Conservation (phyloP, 1,284 basidiomycete species). For the Lignosus rhinocerotis region DNA sequence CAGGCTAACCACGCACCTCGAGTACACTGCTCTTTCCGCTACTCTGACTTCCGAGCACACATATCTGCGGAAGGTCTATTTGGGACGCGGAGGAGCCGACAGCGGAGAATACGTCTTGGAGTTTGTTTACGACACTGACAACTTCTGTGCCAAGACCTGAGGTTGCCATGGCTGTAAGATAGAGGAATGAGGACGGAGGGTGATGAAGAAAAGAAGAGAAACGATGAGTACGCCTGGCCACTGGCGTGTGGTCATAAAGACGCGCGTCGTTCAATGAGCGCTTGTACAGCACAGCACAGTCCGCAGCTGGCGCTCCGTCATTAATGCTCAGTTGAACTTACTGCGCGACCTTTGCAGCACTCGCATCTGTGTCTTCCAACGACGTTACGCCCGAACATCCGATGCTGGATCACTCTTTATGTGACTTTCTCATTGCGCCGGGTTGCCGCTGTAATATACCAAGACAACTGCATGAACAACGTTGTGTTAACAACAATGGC, state of each 20-base stretch:
- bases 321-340: too few relatives aligned
- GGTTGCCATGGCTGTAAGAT: constrained; percentile 47
- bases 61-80: constrained; percentile 87
- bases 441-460: too few relatives aligned
- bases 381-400: not conserved
- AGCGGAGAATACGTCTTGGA: constrained; percentile 84
- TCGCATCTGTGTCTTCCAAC: not conserved
- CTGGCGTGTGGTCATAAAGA: constrained; percentile 16
- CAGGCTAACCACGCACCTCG: constrained; percentile 53
- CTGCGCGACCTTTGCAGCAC: too few relatives aligned
- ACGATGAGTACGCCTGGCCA: constrained; percentile 20
- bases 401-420: too few relatives aligned
- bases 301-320: not conserved
- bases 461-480: too few relatives aligned
- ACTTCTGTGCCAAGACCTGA: constrained; percentile 73
- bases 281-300: constrained; percentile 5
- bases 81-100: constrained; percentile 72
- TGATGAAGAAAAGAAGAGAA: constrained; percentile 18
- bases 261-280: constrained; percentile 22
- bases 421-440: too few relatives aligned
- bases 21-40: constrained; percentile 87
- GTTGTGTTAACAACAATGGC: too few relatives aligned
- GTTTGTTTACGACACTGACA: constrained; percentile 77
- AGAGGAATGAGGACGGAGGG: constrained; percentile 7
- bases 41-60: constrained; percentile 83